Evolutionary conservation across 768 basidiomycete species (phyloP).

Genomic region (Amanita exitialis): DNA sequence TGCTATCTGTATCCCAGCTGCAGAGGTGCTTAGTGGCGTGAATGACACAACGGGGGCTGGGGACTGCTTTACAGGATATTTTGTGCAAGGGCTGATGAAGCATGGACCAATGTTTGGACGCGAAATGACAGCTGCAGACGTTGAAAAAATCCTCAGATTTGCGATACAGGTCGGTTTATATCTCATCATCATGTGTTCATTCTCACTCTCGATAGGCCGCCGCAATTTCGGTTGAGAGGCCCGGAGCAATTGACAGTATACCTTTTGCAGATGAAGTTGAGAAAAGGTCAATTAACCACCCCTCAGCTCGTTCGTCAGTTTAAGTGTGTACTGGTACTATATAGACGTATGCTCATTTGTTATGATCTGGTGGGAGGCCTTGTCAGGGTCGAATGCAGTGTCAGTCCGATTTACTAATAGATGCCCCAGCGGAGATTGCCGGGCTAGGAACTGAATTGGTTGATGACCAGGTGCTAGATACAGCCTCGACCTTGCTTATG

Average conservation of each 20-base stretch:
- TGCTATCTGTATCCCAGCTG: conserved; percentile 36
- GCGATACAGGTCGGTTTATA: conserved; percentile 28
- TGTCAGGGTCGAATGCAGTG: no score
- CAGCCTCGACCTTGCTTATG: neutral
- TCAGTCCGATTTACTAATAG: no score
- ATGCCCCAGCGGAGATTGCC: conserved; percentile 2
- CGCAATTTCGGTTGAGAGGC: conserved; percentile 49
- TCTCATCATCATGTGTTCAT: neutral
- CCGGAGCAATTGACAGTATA: conserved; percentile 49
- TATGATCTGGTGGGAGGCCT: no score
- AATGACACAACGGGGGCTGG: conserved; percentile 56
- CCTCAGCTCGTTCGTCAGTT: no score
- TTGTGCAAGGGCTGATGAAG: conserved; percentile 46
- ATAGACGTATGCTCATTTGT: no score
- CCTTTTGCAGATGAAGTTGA: conserved; percentile 32
- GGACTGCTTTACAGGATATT: conserved; percentile 55
- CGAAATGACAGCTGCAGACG: conserved; percentile 20
- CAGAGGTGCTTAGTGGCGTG: conserved; percentile 25
- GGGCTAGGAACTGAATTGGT: neutral
- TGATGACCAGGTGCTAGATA: neutral
- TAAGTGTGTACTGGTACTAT: no score
- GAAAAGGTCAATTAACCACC: neutral
- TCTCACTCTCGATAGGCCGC: conserved; percentile 33
- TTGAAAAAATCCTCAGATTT: conserved; percentile 23
- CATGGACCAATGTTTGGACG: conserved; percentile 16